Evolutionary conservation across 495 filamentous ascomycete genomes (phyloP), one percentile per base, ranked within the genome.

Genomic region (Penicillium tannophilum): DNA sequence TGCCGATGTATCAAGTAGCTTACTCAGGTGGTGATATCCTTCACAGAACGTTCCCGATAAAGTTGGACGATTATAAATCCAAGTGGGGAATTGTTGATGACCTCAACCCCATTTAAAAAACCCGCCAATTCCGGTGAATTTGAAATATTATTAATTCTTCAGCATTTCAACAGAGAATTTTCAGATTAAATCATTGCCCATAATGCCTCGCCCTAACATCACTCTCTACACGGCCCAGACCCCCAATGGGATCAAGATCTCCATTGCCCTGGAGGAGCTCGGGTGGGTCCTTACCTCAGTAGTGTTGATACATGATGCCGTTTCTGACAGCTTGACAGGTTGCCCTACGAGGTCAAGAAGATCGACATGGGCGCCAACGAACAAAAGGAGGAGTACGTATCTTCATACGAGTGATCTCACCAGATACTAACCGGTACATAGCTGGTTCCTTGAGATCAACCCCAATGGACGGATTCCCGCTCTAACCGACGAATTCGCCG

Each of bases 401-500:
- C 46, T 17, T 41, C 48, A 41, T 39, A 11, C 53, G 4, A 43
- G 12, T n/a, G 3, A 31, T 9, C 24, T 12, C 55, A 10, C 33
- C 16, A 26, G 7, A 12, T 35, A 33, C 52, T 55, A 45, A 54
- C 35, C 4, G 36, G 19, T 50, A 1, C 28, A 14, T 43, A 79
- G 76, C 55, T 95, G 90, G 90, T 97, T 93, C 78, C 82, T 96
- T 42, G 86, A 85, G 39, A 94, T 97, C 72, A 96, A 96, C 75
- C 93, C 93, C 53, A 96, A 97, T 68, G 93, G 93, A 63, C 90
- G 93, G 56, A 96, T 97, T 64, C 93, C 93, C n/a, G 93, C 93
- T 16, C 63, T 97, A 24, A 93, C 89, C 24, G 93, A 97, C 70
- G 85, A 82, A 11, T 85, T 88, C 65, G 63, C 62, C 1, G 88